Base-by-base conservation (phyloP, 768 basidiomycete genomes). In the Boletus pseudopeckii region DNA sequence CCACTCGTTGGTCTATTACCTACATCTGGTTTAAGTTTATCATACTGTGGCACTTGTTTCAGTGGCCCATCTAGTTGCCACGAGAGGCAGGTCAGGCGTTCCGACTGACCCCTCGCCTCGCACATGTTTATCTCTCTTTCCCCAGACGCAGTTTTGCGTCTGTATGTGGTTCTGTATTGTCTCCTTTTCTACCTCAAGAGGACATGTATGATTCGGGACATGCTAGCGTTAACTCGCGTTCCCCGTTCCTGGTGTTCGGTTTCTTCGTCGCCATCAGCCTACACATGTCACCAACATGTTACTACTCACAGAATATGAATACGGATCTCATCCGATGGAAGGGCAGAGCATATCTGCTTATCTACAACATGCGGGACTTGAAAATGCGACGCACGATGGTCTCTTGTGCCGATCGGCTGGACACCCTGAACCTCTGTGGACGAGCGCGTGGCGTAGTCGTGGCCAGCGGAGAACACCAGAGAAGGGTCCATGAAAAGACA, bases 141-240 rank as follows among this genome's bases (percentile, higher is more conserved):
- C 28, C 18, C 50, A 37, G 48, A 44, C 32, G 45, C 58, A 20
- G 0, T 0, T 7, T 17, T 24, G 46, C 55, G 41, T 57, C 49
- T 57, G 42, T 43, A 44, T 33, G 6, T 24, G 22, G 26, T 38
- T 57, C 33, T 45, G 18, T 47, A 22, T 6, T 17, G 39, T 50
- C 30, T 51, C 45, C 40, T 36, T 32, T 24, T 28, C n/a, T 45
- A 36, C 22, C 11, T 26, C 34, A 11, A 18, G 15, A 18, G 45
- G 47, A 28, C 45, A 28, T 60, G 30, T 59, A 52, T 45, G 33
- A 54, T 32, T 55, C 39, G 58, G 53, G 53, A 52, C 59, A 49
- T 26, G 39, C 26, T 56, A 30, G 52, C 48, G 55, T 41, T 50
- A 13, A 40, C 15, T 48, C 43, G 22, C 50, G 1, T 34, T 28